phyloP scores from a whole-genome alignment of 768 basidiomycete species.

The Termitomyces sp. region DNA sequence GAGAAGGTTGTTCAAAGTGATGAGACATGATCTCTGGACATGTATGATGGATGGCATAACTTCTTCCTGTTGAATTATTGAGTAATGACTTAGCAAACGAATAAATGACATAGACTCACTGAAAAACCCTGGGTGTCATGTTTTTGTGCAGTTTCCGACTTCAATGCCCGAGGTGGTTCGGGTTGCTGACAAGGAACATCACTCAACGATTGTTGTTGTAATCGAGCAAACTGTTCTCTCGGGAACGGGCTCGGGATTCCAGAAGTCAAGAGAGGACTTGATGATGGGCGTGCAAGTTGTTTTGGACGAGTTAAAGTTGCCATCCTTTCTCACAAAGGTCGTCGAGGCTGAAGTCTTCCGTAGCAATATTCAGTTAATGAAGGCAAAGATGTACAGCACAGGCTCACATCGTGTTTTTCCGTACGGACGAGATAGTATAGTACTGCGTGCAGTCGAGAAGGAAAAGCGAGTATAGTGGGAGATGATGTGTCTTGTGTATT shows the following conservation, averaged over 20 bases:
- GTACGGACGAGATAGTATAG: neutral
- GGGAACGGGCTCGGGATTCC: slow-evolving; percentile 37
- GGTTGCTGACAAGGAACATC: slow-evolving; percentile 3
- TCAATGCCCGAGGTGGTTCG: slow-evolving; percentile 3
- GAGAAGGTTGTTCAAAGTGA: slow-evolving; percentile 67
- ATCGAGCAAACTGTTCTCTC: slow-evolving; percentile 23
- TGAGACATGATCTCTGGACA: slow-evolving; percentile 70
- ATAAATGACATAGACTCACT: slow-evolving; percentile 2
- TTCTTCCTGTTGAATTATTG: slow-evolving; percentile 44
- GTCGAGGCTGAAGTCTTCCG: neutral
- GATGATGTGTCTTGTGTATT: neutral
- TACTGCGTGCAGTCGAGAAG: neutral
- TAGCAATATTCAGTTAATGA: neutral
- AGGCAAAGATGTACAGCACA: neutral
- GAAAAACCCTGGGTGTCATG: slow-evolving; percentile 8
- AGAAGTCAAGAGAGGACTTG: slow-evolving; percentile 20
- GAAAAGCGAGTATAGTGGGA: neutral
- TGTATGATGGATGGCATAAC: slow-evolving; percentile 66
- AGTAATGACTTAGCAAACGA: neutral
- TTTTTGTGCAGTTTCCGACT: slow-evolving; percentile 2
- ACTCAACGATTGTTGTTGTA: slow-evolving; percentile 1
- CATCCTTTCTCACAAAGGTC: slow-evolving; percentile 19
- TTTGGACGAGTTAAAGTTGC: slow-evolving; percentile 34
- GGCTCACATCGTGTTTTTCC: neutral
- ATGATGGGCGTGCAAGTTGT: slow-evolving; percentile 15